Percentiles rank a stretch among this genome's conserved stretches.
These are phyloP conservation scores for Phyllosticta capitalensis DNA, from an alignment of 2,329 filamentous ascomycete species.

Conservation along the genomic window DNA sequence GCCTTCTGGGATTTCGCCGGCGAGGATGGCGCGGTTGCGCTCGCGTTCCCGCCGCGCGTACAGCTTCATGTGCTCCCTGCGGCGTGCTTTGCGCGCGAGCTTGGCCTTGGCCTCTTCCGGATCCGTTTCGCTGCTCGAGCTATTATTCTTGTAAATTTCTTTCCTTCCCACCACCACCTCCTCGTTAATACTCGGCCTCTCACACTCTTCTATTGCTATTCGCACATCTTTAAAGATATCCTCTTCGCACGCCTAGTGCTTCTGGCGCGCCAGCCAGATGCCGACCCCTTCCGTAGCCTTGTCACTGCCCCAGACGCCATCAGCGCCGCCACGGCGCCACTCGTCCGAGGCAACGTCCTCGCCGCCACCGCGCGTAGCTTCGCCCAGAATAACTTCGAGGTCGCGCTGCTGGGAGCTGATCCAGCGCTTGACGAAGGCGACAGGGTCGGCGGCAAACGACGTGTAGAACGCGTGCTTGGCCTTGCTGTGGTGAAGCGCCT, in stretches of 20 bases:
- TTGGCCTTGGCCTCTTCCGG: too few relatives aligned
- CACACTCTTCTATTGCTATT: too few relatives aligned
- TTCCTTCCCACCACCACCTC: too few relatives aligned
- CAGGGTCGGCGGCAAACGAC: slow-evolving; percentile 69
- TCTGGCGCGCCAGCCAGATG: slow-evolving; percentile 44
- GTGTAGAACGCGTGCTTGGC: slow-evolving; percentile 85
- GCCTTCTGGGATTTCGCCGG: too few relatives aligned
- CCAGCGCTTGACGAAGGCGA: slow-evolving; percentile 78
- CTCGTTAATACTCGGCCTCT: too few relatives aligned
- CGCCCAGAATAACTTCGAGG: slow-evolving; percentile 77
- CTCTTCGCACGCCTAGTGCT: neutral
- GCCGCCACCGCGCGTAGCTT: slow-evolving; percentile 52
- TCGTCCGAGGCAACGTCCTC: slow-evolving; percentile 51
- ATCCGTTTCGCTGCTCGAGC: too few relatives aligned
- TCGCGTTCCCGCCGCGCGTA: too few relatives aligned
- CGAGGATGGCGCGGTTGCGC: too few relatives aligned
- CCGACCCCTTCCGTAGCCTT: slow-evolving; percentile 54
- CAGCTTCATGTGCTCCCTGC: too few relatives aligned
- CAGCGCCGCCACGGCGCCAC: slow-evolving; percentile 55
- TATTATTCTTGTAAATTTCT: too few relatives aligned
- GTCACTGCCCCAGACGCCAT: slow-evolving; percentile 54
- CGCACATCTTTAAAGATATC: neutral
- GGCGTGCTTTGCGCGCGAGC: too few relatives aligned
- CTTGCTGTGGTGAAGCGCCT: slow-evolving; percentile 74
- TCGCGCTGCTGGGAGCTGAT: slow-evolving; percentile 84